Evolutionary conservation across 2,329 filamentous ascomycete species (phyloP).

Genomic region (Colletotrichum magnum): DNA sequence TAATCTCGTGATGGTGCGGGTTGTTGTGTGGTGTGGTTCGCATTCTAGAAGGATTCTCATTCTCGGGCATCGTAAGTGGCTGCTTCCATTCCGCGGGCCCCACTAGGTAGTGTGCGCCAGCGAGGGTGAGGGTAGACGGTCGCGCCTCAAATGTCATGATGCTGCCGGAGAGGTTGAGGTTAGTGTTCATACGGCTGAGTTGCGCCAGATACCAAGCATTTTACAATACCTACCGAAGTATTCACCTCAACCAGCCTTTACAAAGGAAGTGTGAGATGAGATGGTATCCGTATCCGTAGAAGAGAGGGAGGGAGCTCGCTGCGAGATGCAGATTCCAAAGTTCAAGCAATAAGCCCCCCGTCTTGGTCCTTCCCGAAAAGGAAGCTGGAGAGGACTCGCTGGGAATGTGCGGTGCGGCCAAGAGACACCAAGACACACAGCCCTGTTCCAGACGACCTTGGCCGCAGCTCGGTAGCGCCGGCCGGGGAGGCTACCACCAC

Average conservation of each 20-base stretch:
- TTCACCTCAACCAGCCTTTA: too few species aligned
- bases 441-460: conserved; percentile 38
- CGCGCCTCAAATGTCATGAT: conserved; percentile 7
- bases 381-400: conserved; percentile 26
- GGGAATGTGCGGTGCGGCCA: conserved; percentile 20
- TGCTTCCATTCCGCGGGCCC: not conserved
- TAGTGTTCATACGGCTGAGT: not conserved
- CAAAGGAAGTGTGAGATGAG: not conserved
- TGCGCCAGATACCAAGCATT: too few species aligned
- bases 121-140: too few species aligned
- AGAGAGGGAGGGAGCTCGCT: not conserved
- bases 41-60: conserved; percentile 39
- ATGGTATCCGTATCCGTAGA: not conserved
- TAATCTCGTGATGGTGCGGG: conserved; percentile 20
- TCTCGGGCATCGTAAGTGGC: conserved; percentile 19
- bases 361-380: conserved; percentile 28
- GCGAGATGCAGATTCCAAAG: conserved; percentile 1
- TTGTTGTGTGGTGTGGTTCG: conserved; percentile 11
- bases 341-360: conserved; percentile 34
- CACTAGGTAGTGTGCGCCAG: too few species aligned
- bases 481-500: conserved; percentile 7
- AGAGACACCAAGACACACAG: conserved; percentile 35
- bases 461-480: conserved; percentile 36
- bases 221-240: too few species aligned
- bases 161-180: not conserved